phyloP scores from a whole-genome alignment of 2,329 filamentous ascomycete species.

The Xylaria sp. region DNA sequence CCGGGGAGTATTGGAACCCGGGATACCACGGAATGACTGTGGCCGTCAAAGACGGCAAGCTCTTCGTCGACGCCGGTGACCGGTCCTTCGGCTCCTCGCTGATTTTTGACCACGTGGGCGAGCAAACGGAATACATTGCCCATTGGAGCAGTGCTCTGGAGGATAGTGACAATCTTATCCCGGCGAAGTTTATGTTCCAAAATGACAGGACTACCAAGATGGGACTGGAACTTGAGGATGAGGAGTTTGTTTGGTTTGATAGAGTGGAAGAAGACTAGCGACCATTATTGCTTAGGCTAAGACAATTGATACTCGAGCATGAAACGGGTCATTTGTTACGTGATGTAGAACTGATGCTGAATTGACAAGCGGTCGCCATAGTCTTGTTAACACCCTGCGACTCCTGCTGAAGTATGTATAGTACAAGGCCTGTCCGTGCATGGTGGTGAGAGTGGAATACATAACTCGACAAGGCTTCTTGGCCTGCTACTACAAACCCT shows the following conservation, averaged over 20 bases:
- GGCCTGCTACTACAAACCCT: too few species aligned
- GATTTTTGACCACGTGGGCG: slow-evolving; percentile 39
- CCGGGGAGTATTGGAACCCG: slow-evolving; percentile 41
- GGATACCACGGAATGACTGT: slow-evolving; percentile 41
- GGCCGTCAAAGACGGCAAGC: slow-evolving; percentile 36
- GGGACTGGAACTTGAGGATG: slow-evolving; percentile 36
- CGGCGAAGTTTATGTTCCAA: slow-evolving; percentile 39
- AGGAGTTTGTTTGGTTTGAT: slow-evolving; percentile 42
- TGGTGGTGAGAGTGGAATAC: too few species aligned
- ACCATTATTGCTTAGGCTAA: neutral
- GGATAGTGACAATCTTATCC: slow-evolving; percentile 1
- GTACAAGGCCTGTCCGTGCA: too few species aligned
- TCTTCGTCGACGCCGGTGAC: slow-evolving; percentile 44
- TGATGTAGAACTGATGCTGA: too few species aligned
- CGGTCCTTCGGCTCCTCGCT: slow-evolving; percentile 37
- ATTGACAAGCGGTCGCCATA: too few species aligned
- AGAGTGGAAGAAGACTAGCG: slow-evolving; percentile 13
- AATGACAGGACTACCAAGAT: slow-evolving; percentile 36
- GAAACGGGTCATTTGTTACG: too few species aligned
- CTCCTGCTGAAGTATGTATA: too few species aligned
- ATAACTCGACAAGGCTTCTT: too few species aligned
- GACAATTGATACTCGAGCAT: neutral
- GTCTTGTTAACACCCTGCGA: too few species aligned
- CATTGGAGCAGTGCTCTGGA: slow-evolving; percentile 12
- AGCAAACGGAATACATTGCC: slow-evolving; percentile 37